Evolutionary conservation across 202 grass and related monocot species (phyloP), one percentile per base, ranked within the genome.

Genomic region (Alloteropsis angusta): DNA sequence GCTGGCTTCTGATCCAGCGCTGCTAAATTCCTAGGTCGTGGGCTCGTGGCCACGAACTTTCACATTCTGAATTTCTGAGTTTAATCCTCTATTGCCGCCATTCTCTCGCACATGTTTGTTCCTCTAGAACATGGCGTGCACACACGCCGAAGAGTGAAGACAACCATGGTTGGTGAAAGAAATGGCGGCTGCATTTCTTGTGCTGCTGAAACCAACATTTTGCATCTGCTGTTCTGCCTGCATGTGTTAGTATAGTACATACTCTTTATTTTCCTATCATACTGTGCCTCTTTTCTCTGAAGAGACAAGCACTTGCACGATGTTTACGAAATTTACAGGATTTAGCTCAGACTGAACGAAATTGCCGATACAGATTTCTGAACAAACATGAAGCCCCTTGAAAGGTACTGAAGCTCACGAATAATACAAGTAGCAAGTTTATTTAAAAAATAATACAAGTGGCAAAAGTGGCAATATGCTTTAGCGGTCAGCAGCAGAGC

Each of bases 141-240:
- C 82, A 23, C 82, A 42, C 52, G 64, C 57, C 17, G 43, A 70
- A 21, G 81, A n/a, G n/a, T n/a, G n/a, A n/a, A n/a, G n/a, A n/a
- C n/a, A n/a, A 61, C 82, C 22, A 43, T 22, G 43, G 53, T 52
- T 32, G 36, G 35, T 32, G 36, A 22, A 54, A 70, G 13, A 45
- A 49, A 62, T 19, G 30, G 13, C 13, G 23, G 0, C 6, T n/a
- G n/a, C n/a, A n/a, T n/a, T n/a, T n/a, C n/a, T n/a, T n/a, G n/a
- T n/a, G n/a, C n/a, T n/a, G n/a, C n/a, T 46, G 41, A 4, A 57
- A 16, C 2, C 6, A 19, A 23, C 5, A 4, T 68, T 69, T 46
- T 25, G 17, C 60, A 11, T 37, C 17, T 18, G 11, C 10, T 18
- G 5, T 64, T 37, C 60, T 38, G 17, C 34, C 37, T 26, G 4